Percentiles rank a stretch among this genome's conserved stretches.
Conservation (phyloP, 169 alveolate genomes). For the Plasmodium falciparum region DNA sequence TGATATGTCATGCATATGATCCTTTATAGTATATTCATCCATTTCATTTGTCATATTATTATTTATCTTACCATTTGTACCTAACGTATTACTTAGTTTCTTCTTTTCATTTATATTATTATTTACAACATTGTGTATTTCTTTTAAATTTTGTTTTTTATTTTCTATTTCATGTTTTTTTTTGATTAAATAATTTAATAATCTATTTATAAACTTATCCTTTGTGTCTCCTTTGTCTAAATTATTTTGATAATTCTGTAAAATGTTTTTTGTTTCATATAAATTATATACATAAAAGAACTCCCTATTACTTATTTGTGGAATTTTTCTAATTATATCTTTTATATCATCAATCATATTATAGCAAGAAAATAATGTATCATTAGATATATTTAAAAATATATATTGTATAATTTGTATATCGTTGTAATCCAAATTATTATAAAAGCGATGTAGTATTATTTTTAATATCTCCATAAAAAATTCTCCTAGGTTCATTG, state of each 20-base stretch:
- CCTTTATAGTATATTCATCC: not conserved
- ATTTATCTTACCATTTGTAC: too few relatives aligned
- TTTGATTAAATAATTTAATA: slow-evolving; percentile 10
- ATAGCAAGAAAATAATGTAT: slow-evolving; percentile 37
- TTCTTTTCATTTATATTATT: too few relatives aligned
- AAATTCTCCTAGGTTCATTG: slow-evolving; percentile 26
- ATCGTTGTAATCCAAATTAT: slow-evolving; percentile 51
- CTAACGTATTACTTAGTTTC: too few relatives aligned
- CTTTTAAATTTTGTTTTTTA: not conserved
- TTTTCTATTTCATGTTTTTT: not conserved
- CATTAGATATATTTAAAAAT: slow-evolving; percentile 54
- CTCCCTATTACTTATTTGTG: not conserved
- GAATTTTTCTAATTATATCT: slow-evolving; percentile 2
- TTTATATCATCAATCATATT: slow-evolving; percentile 29
- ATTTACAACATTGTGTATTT: too few relatives aligned
- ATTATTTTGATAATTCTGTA: not conserved
- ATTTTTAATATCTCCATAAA: slow-evolving; percentile 44
- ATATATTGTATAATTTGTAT: slow-evolving; percentile 53
- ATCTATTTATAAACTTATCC: not conserved
- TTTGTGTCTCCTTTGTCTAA: not conserved
- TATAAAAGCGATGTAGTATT: slow-evolving; percentile 51
- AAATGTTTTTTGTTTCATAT: not conserved
- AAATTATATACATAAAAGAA: slow-evolving; percentile 26
- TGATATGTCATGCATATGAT: not conserved
- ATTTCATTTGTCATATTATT: too few relatives aligned